phyloP scores from a whole-genome alignment of 208 protist species.

The Wallacemonas sp. region DNA sequence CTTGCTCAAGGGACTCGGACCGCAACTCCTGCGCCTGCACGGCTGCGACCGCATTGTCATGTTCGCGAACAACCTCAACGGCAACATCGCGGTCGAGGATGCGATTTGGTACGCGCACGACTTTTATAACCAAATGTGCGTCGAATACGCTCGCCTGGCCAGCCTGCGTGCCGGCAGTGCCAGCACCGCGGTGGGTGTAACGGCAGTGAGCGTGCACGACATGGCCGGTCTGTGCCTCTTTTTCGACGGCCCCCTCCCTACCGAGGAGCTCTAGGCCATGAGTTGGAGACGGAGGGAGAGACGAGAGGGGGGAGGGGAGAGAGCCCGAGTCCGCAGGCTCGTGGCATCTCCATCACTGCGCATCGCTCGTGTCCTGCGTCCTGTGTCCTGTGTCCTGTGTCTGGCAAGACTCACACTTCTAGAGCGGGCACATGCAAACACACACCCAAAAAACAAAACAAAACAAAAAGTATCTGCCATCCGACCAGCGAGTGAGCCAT shows the following conservation, averaged over 20 bases:
- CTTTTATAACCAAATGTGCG: conserved; percentile 68
- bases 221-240: conserved; percentile 5
- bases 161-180: not conserved
- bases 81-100: conserved; percentile 43
- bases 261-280: not conserved
- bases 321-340: too few relatives aligned
- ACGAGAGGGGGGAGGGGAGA: too few relatives aligned
- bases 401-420: too few relatives aligned
- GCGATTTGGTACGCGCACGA: conserved; percentile 52
- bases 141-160: conserved; percentile 24
- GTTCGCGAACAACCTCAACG: conserved; percentile 60
- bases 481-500: too few relatives aligned
- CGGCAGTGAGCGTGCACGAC: not conserved
- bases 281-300: not conserved
- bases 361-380: too few relatives aligned
- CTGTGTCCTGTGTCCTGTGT: too few relatives aligned
- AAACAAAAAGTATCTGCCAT: too few relatives aligned
- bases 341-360: too few relatives aligned
- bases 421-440: too few relatives aligned
- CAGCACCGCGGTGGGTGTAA: not conserved
- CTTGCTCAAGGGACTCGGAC: conserved; percentile 46
- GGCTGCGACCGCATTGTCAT: conserved; percentile 63
- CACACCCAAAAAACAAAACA: too few relatives aligned
- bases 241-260: conserved; percentile 6
- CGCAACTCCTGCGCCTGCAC: conserved; percentile 55